Base-by-base conservation (phyloP, 768 basidiomycete species). In the Podaxis mareebaensis region DNA sequence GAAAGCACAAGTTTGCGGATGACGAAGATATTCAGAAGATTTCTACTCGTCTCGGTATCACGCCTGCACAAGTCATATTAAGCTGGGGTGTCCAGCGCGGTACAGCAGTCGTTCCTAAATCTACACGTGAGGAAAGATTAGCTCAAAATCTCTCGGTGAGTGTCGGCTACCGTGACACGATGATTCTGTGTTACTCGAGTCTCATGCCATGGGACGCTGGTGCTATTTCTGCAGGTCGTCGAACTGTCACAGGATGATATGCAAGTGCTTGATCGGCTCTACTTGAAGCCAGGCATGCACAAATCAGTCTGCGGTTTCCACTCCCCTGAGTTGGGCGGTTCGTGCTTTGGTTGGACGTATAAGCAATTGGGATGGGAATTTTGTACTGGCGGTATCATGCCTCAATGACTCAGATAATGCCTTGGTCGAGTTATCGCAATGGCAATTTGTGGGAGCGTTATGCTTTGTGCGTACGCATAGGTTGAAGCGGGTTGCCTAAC, bases 31-130 rank as follows among this genome's bases (percentile, higher is more conserved):
- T 63, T 17, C 54, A 49, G 20, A 30, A 26, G 15, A 63, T 63
- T 33, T n/a, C 61, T 1, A 12, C 7, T 11, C 46, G 61, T n/a
- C 38, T 57, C 4, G 28, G 48, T 15, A 22, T 57, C 5, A 51
- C 36, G 26, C 24, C 74, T 1, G 82, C 81, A 1, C 84, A 85
- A 67, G 77, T 85, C 7, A 70, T 83, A 2, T 76, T 88, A n/a
- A 78, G 83, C 64, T 88, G 86, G 87, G 80, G 77, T 12, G 81
- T 84, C 5, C 78, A 85, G 69, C 76, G 82, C 5, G 82, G 82
- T 12, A 79, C 83, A 10, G 76, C 77, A 11, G 81, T 85, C 20
- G 81, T 87, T 38, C 84, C 87, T 26, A 87, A 88, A 76, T 72
- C 78, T 55, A 77, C 74, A 67, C 74, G 79, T 57, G 68, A 70